Conservation (phyloP, 2,329 filamentous ascomycete genomes). For the Seiridium cupressi region DNA sequence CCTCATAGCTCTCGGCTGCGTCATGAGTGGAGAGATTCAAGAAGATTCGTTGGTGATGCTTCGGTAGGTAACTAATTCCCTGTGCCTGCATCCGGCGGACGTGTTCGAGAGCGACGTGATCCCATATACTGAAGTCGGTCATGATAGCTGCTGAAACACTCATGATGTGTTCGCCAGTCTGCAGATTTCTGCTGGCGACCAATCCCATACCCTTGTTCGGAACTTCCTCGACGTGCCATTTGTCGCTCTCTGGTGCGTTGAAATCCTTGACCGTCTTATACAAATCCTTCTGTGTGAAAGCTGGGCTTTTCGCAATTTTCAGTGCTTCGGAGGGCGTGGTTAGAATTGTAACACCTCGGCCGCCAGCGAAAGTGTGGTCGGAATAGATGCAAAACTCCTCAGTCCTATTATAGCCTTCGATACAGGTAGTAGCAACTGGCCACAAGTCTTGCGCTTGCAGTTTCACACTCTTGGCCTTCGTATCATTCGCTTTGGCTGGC, state of each 20-base stretch:
- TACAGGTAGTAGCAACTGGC: slow-evolving; percentile 12
- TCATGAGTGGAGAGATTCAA: slow-evolving; percentile 26
- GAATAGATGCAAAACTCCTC: slow-evolving; percentile 13
- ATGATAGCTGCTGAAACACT: slow-evolving; percentile 27
- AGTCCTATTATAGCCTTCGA: slow-evolving; percentile 1
- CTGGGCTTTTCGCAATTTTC: slow-evolving; percentile 22
- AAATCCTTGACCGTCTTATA: slow-evolving; percentile 26
- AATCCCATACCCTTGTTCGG: slow-evolving; percentile 30
- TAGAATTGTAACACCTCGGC: slow-evolving; percentile 2
- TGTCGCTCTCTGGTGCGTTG: slow-evolving; percentile 18
- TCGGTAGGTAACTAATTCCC: slow-evolving; percentile 23
- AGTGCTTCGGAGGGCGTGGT: slow-evolving; percentile 29
- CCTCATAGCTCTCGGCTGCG: slow-evolving; percentile 11
- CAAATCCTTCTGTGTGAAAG: slow-evolving; percentile 24
- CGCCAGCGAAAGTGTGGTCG: background rate
- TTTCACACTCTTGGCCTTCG: background rate
- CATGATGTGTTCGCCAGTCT: slow-evolving; percentile 25
- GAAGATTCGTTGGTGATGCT: slow-evolving; percentile 17
- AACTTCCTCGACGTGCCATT: slow-evolving; percentile 29
- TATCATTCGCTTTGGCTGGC: background rate
- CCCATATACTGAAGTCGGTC: slow-evolving; percentile 26
- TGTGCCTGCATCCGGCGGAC: slow-evolving; percentile 21
- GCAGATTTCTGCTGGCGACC: slow-evolving; percentile 24
- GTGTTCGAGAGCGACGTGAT: slow-evolving; percentile 14
- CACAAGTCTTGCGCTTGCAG: slow-evolving; percentile 3